Evolutionary conservation across 2,329 filamentous ascomycete genomes (phyloP).

Genomic region (Akanthomyces lecanii): DNA sequence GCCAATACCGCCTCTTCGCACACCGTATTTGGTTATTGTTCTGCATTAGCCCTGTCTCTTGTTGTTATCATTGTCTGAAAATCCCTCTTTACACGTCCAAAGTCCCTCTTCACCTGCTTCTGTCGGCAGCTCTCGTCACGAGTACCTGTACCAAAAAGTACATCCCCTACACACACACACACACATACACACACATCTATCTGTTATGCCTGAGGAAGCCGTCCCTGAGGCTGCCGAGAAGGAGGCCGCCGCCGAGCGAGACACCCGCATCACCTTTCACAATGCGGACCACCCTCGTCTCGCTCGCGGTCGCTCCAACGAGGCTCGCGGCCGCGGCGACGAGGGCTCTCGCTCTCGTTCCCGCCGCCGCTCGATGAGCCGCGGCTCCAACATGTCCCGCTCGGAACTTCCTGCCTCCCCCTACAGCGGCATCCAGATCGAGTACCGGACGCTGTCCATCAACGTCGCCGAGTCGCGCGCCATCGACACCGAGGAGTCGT

Average conservation of each 20-base stretch:
- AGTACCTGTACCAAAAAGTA: conserved; percentile 1
- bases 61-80: not conserved
- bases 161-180: not conserved
- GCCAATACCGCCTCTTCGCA: not conserved
- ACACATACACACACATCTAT: not conserved
- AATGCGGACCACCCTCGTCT: conserved; percentile 22
- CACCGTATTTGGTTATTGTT: not conserved
- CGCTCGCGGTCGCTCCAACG: conserved; percentile 19
- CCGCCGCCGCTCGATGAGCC: conserved; percentile 23
- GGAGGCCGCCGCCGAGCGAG: conserved; percentile 22
- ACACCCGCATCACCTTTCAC: conserved; percentile 26
- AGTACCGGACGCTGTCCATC: conserved; percentile 39
- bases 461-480: conserved; percentile 36
- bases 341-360: conserved; percentile 21
- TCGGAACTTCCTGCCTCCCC: conserved; percentile 29
- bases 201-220: conserved; percentile 21
- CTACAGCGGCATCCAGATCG: conserved; percentile 35
- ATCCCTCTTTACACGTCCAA: not conserved
- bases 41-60: conserved; percentile 7
- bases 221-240: conserved; percentile 22
- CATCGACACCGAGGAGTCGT: conserved; percentile 22
- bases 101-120: not conserved
- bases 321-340: conserved; percentile 9
- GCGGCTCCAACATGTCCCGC: conserved; percentile 21
- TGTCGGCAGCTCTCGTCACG: not conserved